Percentiles rank a stretch among this genome's conserved stretches.
Evolutionary conservation across 805 yeast genomes (phyloP).

Genomic region (Metahyphopichia silvanorum): DNA sequence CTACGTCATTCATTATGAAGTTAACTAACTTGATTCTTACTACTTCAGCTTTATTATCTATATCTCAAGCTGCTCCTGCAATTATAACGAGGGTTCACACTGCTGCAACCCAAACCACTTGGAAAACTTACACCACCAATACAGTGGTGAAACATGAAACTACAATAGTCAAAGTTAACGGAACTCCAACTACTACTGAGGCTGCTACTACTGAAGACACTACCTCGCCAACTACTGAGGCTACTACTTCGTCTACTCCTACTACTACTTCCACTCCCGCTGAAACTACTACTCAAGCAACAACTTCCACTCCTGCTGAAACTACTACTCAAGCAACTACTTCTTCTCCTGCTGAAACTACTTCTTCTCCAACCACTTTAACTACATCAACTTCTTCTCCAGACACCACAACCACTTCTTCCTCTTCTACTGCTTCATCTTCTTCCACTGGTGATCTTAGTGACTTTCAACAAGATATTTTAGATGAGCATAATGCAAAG

Average conservation of each 20-base stretch:
- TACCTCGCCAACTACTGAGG: constrained; percentile 4
- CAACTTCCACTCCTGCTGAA: constrained; percentile 6
- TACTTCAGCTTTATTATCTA: constrained; percentile 13
- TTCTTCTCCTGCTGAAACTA: constrained; percentile 6
- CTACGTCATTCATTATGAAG: constrained; percentile 1
- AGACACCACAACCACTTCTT: constrained; percentile 8
- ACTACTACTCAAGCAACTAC: constrained; percentile 8
- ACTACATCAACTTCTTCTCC: constrained; percentile 10
- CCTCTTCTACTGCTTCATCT: constrained; percentile 12
- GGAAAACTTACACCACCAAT: constrained; percentile 17
- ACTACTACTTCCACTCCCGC: constrained; percentile 6
- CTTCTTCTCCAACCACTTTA: constrained; percentile 9
- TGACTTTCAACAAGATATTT: constrained; percentile 25
- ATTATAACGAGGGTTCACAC: constrained; percentile 21
- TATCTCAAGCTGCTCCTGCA: constrained; percentile 21
- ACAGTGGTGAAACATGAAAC: constrained; percentile 11
- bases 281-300: constrained; percentile 5
- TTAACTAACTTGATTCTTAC: constrained; percentile 2
- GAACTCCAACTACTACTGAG: constrained; percentile 15
- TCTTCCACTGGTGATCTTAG: constrained; percentile 11
- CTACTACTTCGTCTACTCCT: constrained; percentile 6
- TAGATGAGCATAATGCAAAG: constrained; percentile 33
- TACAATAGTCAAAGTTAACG: constrained; percentile 11
- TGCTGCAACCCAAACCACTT: constrained; percentile 24
- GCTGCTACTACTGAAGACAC: constrained; percentile 7